Conservation (phyloP, 371 early-diverging fungal genomes). For the Zychaea mexicana region DNA sequence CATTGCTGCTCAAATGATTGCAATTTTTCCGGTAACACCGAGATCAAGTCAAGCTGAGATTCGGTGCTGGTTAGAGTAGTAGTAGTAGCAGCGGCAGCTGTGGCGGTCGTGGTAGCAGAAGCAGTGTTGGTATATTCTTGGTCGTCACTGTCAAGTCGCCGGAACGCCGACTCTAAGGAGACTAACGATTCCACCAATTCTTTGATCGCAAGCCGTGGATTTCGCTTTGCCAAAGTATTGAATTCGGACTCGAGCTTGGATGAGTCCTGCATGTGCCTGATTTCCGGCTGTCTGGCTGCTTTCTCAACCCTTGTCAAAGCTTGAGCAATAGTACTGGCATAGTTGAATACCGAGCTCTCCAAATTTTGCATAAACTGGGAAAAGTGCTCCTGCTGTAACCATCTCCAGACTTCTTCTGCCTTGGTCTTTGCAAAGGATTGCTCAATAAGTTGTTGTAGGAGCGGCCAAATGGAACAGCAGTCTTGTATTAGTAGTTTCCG, state of each 20-base stretch:
- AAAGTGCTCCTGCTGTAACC: neutral
- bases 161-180: constrained; percentile 4
- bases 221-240: neutral
- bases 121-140: too few species aligned
- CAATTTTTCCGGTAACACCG: neutral
- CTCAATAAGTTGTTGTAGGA: neutral
- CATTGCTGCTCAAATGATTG: constrained; percentile 12
- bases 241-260: neutral
- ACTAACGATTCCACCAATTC: constrained; percentile 7
- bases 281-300: neutral
- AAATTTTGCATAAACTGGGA: constrained; percentile 14
- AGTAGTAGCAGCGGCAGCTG: neutral
- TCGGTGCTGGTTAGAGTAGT: neutral
- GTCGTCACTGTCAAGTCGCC: constrained; percentile 2
- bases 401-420: constrained; percentile 1
- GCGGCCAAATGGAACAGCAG: constrained; percentile 6
- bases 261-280: neutral
- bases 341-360: constrained; percentile 12
- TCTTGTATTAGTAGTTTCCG: constrained; percentile 14
- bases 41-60: neutral
- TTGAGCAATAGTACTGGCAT: constrained; percentile 3
- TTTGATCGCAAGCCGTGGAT: neutral
- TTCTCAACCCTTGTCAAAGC: neutral
- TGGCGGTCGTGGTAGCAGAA: neutral
- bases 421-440: constrained; percentile 3